Percentiles rank a stretch among this genome's conserved stretches.
These are phyloP conservation scores for Arthrinium puccinioides DNA, from an alignment of 2,329 filamentous ascomycete species.

Conservation along the genomic window DNA sequence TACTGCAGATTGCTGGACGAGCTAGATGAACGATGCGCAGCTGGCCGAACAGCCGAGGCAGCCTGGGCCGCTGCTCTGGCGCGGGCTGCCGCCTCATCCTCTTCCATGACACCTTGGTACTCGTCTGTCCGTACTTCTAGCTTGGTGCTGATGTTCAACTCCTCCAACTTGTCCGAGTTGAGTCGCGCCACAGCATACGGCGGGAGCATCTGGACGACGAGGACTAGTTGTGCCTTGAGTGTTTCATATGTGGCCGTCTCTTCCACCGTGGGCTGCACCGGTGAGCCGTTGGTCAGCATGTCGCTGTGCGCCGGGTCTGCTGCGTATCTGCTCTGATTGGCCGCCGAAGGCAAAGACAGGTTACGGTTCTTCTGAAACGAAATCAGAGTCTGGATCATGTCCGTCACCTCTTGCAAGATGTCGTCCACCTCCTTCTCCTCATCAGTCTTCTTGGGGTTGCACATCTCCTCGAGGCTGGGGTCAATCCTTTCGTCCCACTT, in stretches of 20 bases:
- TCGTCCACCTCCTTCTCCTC: constrained; percentile 60
- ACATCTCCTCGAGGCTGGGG: constrained; percentile 46
- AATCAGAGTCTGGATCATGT: constrained; percentile 67
- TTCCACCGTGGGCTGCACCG: constrained; percentile 59
- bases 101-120: constrained; percentile 74
- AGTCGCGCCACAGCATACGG: constrained; percentile 82
- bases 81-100: constrained; percentile 61
- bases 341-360: constrained; percentile 50
- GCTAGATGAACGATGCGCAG: constrained; percentile 28
- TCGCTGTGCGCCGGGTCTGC: constrained; percentile 59
- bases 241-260: constrained; percentile 60
- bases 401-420: constrained; percentile 64
- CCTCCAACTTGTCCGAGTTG: constrained; percentile 77
- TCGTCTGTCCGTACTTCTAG: constrained; percentile 67
- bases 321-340: constrained; percentile 52
- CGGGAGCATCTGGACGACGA: constrained; percentile 69
- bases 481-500: constrained; percentile 55
- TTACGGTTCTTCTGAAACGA: constrained; percentile 78
- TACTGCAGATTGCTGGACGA: constrained; percentile 35
- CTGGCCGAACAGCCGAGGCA: constrained; percentile 29
- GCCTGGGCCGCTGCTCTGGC: constrained; percentile 32
- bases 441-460: constrained; percentile 41
- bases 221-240: constrained; percentile 65
- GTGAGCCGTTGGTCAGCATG: constrained; percentile 59
- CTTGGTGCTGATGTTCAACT: constrained; percentile 73